Percentiles rank a stretch among this genome's conserved stretches.
Evolutionary conservation across 768 basidiomycete species (phyloP).

Genomic region (Hirschioporus abietinus): DNA sequence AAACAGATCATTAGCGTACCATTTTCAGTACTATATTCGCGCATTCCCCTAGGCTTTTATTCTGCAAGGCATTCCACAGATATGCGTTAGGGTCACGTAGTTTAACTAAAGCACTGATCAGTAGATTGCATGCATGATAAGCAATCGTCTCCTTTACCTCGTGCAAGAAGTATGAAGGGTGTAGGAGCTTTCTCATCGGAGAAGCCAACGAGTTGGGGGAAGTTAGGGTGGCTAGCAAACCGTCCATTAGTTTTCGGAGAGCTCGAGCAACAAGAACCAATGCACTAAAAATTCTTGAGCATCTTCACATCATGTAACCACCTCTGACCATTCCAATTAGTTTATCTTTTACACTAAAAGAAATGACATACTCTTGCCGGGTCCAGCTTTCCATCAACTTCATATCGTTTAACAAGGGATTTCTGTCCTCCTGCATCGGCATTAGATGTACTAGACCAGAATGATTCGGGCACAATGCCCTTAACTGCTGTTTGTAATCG

Average conservation of each 20-base stretch:
- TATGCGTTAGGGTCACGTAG: constrained; percentile 37
- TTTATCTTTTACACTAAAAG: neutral
- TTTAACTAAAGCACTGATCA: constrained; percentile 27
- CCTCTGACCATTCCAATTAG: constrained; percentile 23
- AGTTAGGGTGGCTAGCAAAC: constrained; percentile 39
- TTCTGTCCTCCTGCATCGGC: constrained; percentile 36
- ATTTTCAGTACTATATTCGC: constrained; percentile 29
- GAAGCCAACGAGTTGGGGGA: constrained; percentile 49
- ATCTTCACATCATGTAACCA: constrained; percentile 48
- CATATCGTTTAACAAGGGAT: constrained; percentile 40
- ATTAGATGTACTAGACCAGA: constrained; percentile 42
- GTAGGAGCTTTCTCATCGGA: constrained; percentile 39
- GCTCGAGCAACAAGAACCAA: neutral
- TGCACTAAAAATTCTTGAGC: constrained; percentile 46
- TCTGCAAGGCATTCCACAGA: constrained; percentile 30
- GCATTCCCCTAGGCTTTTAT: constrained; percentile 32
- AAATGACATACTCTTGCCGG: constrained; percentile 26
- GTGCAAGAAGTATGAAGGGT: constrained; percentile 48
- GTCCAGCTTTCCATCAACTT: constrained; percentile 25
- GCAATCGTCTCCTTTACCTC: constrained; percentile 26
- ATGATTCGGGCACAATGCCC: constrained; percentile 30
- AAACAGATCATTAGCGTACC: constrained; percentile 18
- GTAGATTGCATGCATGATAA: neutral
- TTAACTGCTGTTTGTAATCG: constrained; percentile 29
- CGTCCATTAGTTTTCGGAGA: neutral